phyloP scores from a whole-genome alignment of 768 basidiomycete genomes.

The Crucibulum laeve region DNA sequence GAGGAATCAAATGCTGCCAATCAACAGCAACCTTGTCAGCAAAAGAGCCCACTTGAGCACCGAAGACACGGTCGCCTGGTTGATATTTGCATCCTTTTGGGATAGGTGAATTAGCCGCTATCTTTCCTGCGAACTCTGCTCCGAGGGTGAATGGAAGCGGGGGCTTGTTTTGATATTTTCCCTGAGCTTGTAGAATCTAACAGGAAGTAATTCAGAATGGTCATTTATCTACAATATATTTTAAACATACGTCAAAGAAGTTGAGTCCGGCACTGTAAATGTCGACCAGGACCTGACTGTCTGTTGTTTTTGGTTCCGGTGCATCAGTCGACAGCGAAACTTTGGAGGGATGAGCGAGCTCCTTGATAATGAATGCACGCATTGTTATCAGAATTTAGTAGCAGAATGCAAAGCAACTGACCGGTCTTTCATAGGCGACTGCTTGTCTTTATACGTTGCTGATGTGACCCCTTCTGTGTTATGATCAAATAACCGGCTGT shows the following conservation, averaged over 20 bases:
- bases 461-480: not conserved
- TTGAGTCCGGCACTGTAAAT: conserved; percentile 74
- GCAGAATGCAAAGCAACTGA: conserved; percentile 4
- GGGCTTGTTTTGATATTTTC: conserved; percentile 84
- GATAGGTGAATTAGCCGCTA: conserved; percentile 67
- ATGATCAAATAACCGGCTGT: not conserved
- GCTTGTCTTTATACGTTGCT: too few species aligned
- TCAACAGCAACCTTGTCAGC: conserved; percentile 69
- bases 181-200: conserved; percentile 82
- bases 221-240: not conserved
- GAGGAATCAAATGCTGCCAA: conserved; percentile 46
- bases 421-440: not conserved
- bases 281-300: conserved; percentile 66
- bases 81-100: conserved; percentile 76
- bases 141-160: conserved; percentile 85
- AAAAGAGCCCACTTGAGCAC: conserved; percentile 72
- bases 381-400: conserved; percentile 42
- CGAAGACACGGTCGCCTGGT: conserved; percentile 87
- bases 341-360: conserved; percentile 66
- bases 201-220: conserved; percentile 10
- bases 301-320: conserved; percentile 50
- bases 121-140: conserved; percentile 78
- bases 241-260: conserved; percentile 60
- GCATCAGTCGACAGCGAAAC: conserved; percentile 48
- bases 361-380: conserved; percentile 74